Evolutionary conservation across 225 moss, liverwort and hornwort species (phyloP), one percentile per base, ranked within the genome.

Genomic region (Ulota crispa): DNA sequence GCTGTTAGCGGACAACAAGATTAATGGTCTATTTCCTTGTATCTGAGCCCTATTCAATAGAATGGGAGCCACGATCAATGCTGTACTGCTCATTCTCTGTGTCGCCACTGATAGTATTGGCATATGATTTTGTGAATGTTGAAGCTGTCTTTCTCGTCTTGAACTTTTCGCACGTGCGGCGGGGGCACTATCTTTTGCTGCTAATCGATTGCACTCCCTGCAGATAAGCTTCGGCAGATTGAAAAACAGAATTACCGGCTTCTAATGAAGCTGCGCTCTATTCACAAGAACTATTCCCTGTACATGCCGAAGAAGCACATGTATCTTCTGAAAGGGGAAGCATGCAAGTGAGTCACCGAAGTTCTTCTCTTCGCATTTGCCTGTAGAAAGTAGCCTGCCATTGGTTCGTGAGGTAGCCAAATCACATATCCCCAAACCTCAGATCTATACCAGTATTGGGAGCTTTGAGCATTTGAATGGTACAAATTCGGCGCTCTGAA

Each of bases 241-340:
- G 90, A 90, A 72, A 81, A 85, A 60, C 90, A 90, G 81, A 90
- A 90, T 70, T 81, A 83, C 28, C 78, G 78, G 41, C 80, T 90
- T 26, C 76, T 90, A 63, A 87, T 81, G 87, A 85, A 87, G 83
- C 87, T 90, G 73, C 90, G 87, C 43, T 59, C 87, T 57, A 90
- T 90, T 70, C 90, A 90, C 81, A 90, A 84, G 83, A 83, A 76
- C 28, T 83, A 90, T 7, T 85, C 90, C 23, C 81, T 87, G 24
- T 90, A 87, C 67, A 87, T 77, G 87, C 90, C 90, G 59, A 90
- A 90, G 75, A 90, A 90, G 78, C 83, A 83, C 21, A 42, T 83
- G 70, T 90, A 90, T 77, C 90, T 87, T 68, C 66, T 87, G 71
- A 87, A 87, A 76, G 90, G 90, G 16, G 83, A 90, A 64, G 90